Base-by-base conservation (phyloP, 352 stramenopile species). In the Phytophthora citricola region DNA sequence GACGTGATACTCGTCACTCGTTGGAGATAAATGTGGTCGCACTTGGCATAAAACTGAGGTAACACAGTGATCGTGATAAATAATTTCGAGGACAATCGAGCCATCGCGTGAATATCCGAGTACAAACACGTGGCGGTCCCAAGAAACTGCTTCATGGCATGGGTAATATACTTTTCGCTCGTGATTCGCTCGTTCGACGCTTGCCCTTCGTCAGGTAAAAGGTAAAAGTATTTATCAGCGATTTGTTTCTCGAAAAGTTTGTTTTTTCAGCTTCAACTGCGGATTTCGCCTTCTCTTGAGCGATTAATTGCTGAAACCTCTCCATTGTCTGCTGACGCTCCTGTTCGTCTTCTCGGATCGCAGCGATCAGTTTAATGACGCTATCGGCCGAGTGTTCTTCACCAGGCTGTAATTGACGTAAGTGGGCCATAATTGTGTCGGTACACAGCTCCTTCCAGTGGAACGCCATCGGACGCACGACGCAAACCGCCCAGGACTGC, bases 1-100 rank as follows among this genome's bases (percentile, higher is more conserved):
- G 78, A 90, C 2, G 81, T 54, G 7, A 66, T 61, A 7, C 67
- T 65, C 0, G 60, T 58, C 0, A 92, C 69, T 5, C 73, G 75
- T 22, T 84, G 51, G 8, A 93, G 61, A 54, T 88, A 92, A 31
- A 63, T 41, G 9, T 73, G 74, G 32, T 94, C 85, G 22, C 79
- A 90, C 0, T 29, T 54, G 5, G 79, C 57, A 34, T 85, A 63
- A 43, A 86, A 78, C 45, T 80, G 77, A 6, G 79, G 66, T 4
- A 78, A 47, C 2, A 49, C 58, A 3, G 81, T 71, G 14, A 79
- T 52, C 2, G 78, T 75, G 20, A 92, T 38, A 43, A 80, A 90
- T 1, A 84, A 36, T 17, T 62, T 70, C 0, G 78, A 74, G 10
- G 45, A 15, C 8, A 54, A 43, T 38, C 26, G 55, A 15, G 36